Percentiles rank a stretch among this genome's conserved stretches.
Evolutionary conservation across 176 grass and related monocot species (phyloP).

Genomic region (Microstegium vimineum): DNA sequence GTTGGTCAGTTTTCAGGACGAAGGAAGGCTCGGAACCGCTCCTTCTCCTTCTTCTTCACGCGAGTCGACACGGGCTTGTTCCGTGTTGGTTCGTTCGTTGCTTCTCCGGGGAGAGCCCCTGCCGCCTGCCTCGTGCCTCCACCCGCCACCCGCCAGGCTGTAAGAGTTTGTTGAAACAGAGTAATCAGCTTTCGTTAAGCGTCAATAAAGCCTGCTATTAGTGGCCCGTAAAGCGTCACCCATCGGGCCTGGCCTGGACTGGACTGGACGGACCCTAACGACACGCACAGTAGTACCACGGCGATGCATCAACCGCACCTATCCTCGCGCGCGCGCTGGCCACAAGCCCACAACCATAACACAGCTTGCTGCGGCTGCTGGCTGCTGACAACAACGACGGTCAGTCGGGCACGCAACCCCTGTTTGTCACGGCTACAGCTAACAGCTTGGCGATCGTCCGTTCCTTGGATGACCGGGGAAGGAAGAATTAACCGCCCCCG

Average conservation of each 20-base stretch:
- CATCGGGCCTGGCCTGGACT: not conserved
- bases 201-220: constrained; percentile 29
- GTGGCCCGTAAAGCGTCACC: constrained; percentile 28
- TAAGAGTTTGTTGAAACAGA: constrained; percentile 34
- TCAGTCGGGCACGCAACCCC: not conserved
- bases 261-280: constrained; percentile 26
- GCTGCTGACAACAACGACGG: not conserved
- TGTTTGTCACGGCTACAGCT: no score
- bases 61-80: not conserved
- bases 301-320: constrained; percentile 15
- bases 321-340: no score
- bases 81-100: no score
- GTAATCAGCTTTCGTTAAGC: constrained; percentile 33
- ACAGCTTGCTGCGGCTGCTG: not conserved
- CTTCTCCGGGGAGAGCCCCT: no score
- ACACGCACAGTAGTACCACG: not conserved
- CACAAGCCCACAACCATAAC: not conserved
- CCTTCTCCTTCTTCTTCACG: not conserved
- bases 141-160: not conserved
- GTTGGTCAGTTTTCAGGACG: no score
- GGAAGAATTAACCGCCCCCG: not conserved
- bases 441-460: no score
- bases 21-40: not conserved
- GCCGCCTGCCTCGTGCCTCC: no score
- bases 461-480: not conserved